Evolutionary conservation across 345 rosid genomes (phyloP).

Genomic region (Acer yangbiense): DNA sequence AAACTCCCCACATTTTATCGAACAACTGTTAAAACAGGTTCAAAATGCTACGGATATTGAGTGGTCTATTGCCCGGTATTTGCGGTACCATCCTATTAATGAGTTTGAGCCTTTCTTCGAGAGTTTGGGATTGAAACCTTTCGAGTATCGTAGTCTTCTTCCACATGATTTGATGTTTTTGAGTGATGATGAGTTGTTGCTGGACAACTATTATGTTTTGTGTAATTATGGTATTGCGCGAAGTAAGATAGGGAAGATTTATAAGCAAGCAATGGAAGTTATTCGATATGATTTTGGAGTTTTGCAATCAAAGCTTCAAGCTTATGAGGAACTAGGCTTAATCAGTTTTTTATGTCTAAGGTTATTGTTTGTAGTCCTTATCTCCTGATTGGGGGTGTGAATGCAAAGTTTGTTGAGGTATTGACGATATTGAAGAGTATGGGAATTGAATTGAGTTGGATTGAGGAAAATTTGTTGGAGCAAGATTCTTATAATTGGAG

Average conservation of each 20-base stretch:
- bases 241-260: constrained; percentile 60
- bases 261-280: constrained; percentile 54
- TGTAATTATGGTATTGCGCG: constrained; percentile 62
- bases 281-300: constrained; percentile 48
- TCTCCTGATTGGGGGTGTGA: constrained; percentile 51
- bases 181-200: constrained; percentile 58
- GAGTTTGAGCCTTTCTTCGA: constrained; percentile 88
- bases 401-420: constrained; percentile 50
- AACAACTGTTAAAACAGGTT: constrained; percentile 39
- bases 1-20: constrained; percentile 56
- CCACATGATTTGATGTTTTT: constrained; percentile 50
- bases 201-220: constrained; percentile 63
- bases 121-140: constrained; percentile 66
- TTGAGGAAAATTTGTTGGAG: constrained; percentile 46
- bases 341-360: constrained; percentile 40
- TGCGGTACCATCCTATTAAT: constrained; percentile 75
- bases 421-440: constrained; percentile 45
- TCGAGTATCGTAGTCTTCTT: constrained; percentile 46
- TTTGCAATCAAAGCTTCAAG: constrained; percentile 49
- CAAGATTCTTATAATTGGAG: constrained; percentile 55
- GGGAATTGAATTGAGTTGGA: constrained; percentile 48
- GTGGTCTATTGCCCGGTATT: constrained; percentile 41
- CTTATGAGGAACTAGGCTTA: constrained; percentile 63
- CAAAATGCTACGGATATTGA: constrained; percentile 37
- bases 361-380: constrained; percentile 53